These are phyloP conservation scores for Curvularia hawaiiensis DNA, from an alignment of 2,329 filamentous ascomycete species.

Conservation along the genomic window DNA sequence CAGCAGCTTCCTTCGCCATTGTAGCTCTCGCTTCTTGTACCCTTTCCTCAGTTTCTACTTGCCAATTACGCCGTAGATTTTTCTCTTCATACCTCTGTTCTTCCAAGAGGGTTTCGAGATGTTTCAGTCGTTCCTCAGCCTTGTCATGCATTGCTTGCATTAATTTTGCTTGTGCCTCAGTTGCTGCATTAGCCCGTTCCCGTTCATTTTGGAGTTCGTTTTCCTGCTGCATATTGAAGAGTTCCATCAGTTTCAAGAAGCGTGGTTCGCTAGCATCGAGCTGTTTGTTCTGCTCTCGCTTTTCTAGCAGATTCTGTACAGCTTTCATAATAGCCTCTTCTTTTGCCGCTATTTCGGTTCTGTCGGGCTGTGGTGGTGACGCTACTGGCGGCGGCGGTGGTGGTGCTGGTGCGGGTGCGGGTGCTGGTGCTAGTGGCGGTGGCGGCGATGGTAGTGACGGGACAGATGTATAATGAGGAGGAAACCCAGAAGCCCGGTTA, in stretches of 20 bases:
- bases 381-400: too few species aligned
- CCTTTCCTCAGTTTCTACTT: background rate
- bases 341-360: background rate
- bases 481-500: background rate
- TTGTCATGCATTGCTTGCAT: slow-evolving; percentile 3
- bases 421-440: background rate
- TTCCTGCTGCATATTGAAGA: slow-evolving; percentile 17
- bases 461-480: background rate
- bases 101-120: slow-evolving; percentile 1
- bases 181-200: slow-evolving; percentile 6
- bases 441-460: background rate
- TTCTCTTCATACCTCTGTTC: background rate
- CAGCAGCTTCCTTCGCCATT: background rate
- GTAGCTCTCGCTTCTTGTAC: background rate
- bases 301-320: slow-evolving; percentile 2
- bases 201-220: slow-evolving; percentile 2
- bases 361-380: background rate
- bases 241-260: slow-evolving; percentile 13
- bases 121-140: background rate
- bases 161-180: slow-evolving; percentile 6
- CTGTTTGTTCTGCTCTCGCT: background rate
- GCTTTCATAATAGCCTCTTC: background rate
- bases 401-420: too few species aligned
- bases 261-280: background rate
- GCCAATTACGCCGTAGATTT: background rate